A percentile compares a stretch with the other conserved stretches of the same genome.
Evolutionary conservation across 179 eudicot genomes (phyloP).

Genomic region (Monotropa hypopitys): DNA sequence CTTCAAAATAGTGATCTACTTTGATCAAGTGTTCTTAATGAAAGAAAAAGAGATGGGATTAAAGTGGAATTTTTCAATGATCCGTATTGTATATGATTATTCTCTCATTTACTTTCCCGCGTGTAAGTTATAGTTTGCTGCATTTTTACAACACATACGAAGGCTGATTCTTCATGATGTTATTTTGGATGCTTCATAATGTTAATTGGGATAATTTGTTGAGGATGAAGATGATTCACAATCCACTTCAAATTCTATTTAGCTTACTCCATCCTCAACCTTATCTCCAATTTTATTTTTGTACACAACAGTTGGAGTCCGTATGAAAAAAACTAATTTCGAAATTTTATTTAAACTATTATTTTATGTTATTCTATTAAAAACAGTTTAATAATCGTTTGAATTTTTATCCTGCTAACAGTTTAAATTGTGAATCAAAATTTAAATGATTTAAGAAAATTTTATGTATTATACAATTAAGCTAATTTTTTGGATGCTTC

Average conservation of each 20-base stretch:
- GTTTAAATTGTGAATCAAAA: too few relatives aligned
- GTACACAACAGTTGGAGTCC: too few relatives aligned
- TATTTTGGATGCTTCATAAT: constrained; percentile 6
- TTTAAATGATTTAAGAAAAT: too few relatives aligned
- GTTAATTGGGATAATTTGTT: not conserved
- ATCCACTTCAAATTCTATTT: not conserved
- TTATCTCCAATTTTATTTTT: too few relatives aligned
- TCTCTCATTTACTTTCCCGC: constrained; percentile 18
- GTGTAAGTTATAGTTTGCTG: constrained; percentile 10
- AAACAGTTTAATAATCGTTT: too few relatives aligned
- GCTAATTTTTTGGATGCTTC: too few relatives aligned
- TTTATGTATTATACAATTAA: too few relatives aligned
- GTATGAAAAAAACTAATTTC: too few relatives aligned
- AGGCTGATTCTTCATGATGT: constrained; percentile 11
- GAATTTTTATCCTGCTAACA: too few relatives aligned
- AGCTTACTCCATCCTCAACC: too few relatives aligned
- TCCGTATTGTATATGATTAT: constrained; percentile 19
- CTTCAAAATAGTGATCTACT: not conserved
- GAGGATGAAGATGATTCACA: not conserved
- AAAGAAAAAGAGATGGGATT: not conserved
- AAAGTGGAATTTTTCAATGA: not conserved
- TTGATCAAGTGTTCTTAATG: not conserved
- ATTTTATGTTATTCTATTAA: too few relatives aligned
- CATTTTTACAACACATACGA: constrained; percentile 6
- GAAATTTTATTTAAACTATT: too few relatives aligned